phyloP scores from a whole-genome alignment of 495 filamentous ascomycete genomes.

The Apiosordaria backusii region DNA sequence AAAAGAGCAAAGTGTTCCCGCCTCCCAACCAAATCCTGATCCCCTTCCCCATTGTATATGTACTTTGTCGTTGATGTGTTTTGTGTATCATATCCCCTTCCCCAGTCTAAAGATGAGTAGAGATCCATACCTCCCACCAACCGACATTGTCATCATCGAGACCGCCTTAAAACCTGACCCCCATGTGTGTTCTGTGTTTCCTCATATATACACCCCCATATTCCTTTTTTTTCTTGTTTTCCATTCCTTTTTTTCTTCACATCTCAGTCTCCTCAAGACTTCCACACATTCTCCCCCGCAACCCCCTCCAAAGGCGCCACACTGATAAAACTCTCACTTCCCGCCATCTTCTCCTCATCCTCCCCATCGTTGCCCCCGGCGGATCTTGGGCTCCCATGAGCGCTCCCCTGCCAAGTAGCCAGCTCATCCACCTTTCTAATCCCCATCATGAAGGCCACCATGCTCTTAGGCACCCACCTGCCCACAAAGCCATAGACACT shows the following conservation, averaged over 20 bases:
- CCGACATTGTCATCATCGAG: background rate
- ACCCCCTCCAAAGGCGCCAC: conserved; percentile 33
- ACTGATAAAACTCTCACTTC: conserved; percentile 27
- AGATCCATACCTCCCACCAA: background rate
- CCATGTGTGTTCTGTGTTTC: background rate
- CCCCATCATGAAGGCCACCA: conserved; percentile 90
- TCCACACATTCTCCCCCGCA: conserved; percentile 40
- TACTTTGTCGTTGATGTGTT: background rate
- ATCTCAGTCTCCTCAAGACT: conserved; percentile 18
- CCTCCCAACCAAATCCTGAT: background rate
- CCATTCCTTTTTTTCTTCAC: background rate
- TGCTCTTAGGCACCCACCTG: conserved; percentile 68
- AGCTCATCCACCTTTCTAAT: conserved; percentile 53
- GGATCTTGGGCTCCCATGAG: conserved; percentile 26
- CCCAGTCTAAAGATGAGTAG: background rate
- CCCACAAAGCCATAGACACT: conserved; percentile 82
- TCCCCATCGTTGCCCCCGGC: conserved; percentile 12
- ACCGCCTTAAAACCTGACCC: too few species aligned
- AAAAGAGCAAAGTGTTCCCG: background rate
- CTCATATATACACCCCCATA: background rate
- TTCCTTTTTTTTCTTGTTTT: background rate
- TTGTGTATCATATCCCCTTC: background rate
- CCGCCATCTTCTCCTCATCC: conserved; percentile 1
- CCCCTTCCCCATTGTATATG: background rate
- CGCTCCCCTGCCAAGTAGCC: conserved; percentile 39